Base-by-base conservation (phyloP, 768 basidiomycete genomes). In the Hydnomerulius pinastri region DNA sequence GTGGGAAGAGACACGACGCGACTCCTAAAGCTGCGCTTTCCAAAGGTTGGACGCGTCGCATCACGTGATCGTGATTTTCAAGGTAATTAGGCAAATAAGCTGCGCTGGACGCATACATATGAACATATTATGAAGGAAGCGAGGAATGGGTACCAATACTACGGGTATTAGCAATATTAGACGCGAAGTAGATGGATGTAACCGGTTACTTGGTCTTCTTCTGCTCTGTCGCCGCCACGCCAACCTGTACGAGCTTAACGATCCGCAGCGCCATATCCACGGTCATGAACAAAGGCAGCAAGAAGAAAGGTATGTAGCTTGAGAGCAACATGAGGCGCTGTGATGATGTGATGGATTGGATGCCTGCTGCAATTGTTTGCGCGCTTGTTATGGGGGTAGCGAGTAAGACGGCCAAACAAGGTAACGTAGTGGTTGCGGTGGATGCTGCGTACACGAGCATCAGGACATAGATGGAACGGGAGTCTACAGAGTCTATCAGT, bases 361-460 rank as follows among this genome's bases (percentile, higher is more conserved):
- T 51, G 1, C 64, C 61, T 4, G 64, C 47, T 27, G 65, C 63
- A 13, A 65, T 51, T 1, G 73, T 68, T 21, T 65, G 58, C 2
- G 54, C 43, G n/a, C 67, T 69, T 28, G 77, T 69, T 21, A 71
- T 58, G 0, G 82, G 82, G 2, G 78, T 77, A 17, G 75, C 67
- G n/a, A 90, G 64, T 28, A 92, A 64, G 25, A 79, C 72, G 11
- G 74, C 67, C 41, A 94, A 64, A 61, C 87, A 90, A 0, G 92
- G 82, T 28, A 90, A 67, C 12, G 86, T 85, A 1, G 91, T 92
- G 0, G 90, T 93, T 0, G 80, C 75, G 3, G 90, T 86, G 0
- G 87, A 90, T 0, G 89, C 86, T 24, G 77, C 89, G 67, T 93
- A 94, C 24, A 85, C 65, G 8, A 87, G 72, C 12, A 94, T 70